phyloP scores from a whole-genome alignment of 225 moss, liverwort and hornwort genomes.

The Neckera pumila region DNA sequence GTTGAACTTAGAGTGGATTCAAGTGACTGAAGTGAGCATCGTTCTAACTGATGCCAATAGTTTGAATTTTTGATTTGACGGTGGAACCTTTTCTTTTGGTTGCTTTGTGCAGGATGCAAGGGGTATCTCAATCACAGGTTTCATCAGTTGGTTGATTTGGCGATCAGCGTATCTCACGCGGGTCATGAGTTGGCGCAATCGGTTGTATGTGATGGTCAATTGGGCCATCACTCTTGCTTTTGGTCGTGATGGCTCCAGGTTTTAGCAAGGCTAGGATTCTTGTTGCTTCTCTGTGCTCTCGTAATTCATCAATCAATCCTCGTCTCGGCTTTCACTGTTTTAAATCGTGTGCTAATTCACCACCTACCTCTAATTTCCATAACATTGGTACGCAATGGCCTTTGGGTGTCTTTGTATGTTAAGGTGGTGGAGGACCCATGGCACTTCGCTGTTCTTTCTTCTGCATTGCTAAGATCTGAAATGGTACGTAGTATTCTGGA shows the following conservation, averaged over 20 bases:
- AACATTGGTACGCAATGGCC: neutral
- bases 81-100: too few relatives aligned
- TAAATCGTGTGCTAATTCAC: neutral
- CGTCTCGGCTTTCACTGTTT: neutral
- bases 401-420: neutral
- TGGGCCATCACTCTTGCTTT: constrained; percentile 67
- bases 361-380: neutral
- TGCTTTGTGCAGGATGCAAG: constrained; percentile 17
- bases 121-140: constrained; percentile 55
- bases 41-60: neutral
- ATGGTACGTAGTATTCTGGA: neutral
- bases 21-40: neutral
- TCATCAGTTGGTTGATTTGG: constrained; percentile 75
- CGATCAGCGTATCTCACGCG: constrained; percentile 70
- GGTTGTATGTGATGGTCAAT: constrained; percentile 57
- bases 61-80: neutral
- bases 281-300: neutral
- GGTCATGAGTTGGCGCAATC: constrained; percentile 72
- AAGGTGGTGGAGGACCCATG: neutral
- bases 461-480: neutral
- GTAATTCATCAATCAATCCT: neutral
- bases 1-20: neutral
- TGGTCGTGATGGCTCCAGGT: constrained; percentile 63
- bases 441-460: neutral
- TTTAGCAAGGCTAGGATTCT: constrained; percentile 18